Evolutionary conservation across 352 stramenopile genomes (phyloP), one percentile per base, ranked within the genome.

Genomic region (Pythium coloratum): DNA sequence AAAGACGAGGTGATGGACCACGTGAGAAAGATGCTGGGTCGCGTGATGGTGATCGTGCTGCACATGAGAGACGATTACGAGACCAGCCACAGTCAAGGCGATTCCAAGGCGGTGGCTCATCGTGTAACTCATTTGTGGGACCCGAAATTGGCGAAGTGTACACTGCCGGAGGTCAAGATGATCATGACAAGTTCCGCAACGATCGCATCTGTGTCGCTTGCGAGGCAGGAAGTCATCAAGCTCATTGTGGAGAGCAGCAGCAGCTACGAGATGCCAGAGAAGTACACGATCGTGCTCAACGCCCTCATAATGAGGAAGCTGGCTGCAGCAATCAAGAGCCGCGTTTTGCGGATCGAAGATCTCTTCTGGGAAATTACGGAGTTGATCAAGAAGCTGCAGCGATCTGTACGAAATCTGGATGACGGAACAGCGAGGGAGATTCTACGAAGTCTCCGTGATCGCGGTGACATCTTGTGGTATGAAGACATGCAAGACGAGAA

Each of bases 391-490:
- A 2, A 46, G 53, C 30, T 34, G 12, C 49, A 55, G 26, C 8
- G 36, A 18, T n/a, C n/a, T 8, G 49, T 34, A 0, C n/a, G 7
- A 1, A 18, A 59, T 33, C 1, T 59, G 18, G 56, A 34, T 10
- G 36, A 34, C 9, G 18, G 28, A n/a, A 6, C 49, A 0, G 18
- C 12, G 0, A 16, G 38, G 12, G 26, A 0, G 0, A 62, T 70
- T 12, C 6, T 72, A 24, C 13, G 47, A 0, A 51, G 32, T 16
- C 59, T 72, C 3, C 59, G 66, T 13, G 54, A 64, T n/a, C 42
- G 66, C 24, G 59, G 51, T 2, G 66, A 72, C 36, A 49, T 72
- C 2, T 14, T 71, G 20, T 71, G 65, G 58, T 44, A 44, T 4
- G 30, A 58, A 0, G 16, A 40, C 9, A 4, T 46, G 28, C 3